Evolutionary conservation across 169 alveolate genomes (phyloP).

Genomic region (Cryptosporidium andersoni): DNA sequence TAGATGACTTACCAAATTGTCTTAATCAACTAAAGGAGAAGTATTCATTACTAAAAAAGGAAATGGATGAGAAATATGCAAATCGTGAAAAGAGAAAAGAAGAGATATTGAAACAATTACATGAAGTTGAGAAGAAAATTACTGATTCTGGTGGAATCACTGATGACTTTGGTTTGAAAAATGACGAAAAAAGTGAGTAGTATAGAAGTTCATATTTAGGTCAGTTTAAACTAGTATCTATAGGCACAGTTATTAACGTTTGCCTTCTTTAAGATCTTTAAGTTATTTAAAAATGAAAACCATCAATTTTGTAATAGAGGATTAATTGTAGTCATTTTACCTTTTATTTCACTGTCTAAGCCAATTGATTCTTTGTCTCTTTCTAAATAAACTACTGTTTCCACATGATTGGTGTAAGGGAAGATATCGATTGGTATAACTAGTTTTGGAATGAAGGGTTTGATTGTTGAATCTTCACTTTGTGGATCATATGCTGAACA

Average conservation of each 20-base stretch:
- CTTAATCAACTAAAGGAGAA: slow-evolving; percentile 29
- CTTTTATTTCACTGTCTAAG: not conserved
- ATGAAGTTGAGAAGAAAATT: slow-evolving; percentile 31
- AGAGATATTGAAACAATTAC: slow-evolving; percentile 39
- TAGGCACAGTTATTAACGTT: not conserved
- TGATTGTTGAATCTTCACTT: not conserved
- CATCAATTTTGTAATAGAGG: not conserved
- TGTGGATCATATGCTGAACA: slow-evolving; percentile 49
- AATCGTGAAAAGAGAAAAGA: slow-evolving; percentile 68
- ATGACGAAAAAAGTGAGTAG: no score
- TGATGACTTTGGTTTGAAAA: not conserved
- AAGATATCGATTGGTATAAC: slow-evolving; percentile 74
- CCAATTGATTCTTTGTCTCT: slow-evolving; percentile 10
- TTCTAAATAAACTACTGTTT: slow-evolving; percentile 61
- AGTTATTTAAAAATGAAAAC: not conserved
- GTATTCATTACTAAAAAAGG: slow-evolving; percentile 28
- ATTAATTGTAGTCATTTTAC: not conserved
- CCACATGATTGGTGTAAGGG: slow-evolving; percentile 75
- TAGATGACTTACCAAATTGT: slow-evolving; percentile 48
- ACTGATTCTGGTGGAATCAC: slow-evolving; percentile 51
- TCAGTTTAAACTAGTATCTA: no score
- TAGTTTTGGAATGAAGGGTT: slow-evolving; percentile 12
- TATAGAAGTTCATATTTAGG: no score
- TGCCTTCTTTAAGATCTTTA: not conserved
- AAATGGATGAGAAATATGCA: slow-evolving; percentile 55